phyloP scores from a whole-genome alignment of 1,139 yeast genomes.

The Protomyces inundatus region DNA sequence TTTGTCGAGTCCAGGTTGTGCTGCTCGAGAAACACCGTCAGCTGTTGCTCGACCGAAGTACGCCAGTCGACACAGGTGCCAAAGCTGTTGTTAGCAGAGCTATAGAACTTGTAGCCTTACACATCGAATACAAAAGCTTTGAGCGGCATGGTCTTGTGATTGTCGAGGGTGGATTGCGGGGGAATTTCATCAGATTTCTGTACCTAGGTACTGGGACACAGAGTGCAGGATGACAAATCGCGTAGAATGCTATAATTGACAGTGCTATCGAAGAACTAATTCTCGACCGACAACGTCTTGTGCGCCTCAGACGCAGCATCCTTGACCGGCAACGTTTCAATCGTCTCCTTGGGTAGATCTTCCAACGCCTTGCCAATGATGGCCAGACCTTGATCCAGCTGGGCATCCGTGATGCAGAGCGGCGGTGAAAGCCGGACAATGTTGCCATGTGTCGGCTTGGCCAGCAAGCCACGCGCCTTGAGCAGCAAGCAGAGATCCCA shows the following conservation, averaged over 20 bases:
- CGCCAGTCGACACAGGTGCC: constrained; percentile 34
- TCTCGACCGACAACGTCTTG: constrained; percentile 13
- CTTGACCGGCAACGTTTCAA: not conserved
- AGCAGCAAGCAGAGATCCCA: constrained; percentile 92
- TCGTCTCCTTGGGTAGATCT: constrained; percentile 51
- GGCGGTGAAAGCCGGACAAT: constrained; percentile 97
- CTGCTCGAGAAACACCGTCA: constrained; percentile 9
- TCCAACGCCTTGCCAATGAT: constrained; percentile 60
- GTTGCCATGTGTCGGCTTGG: constrained; percentile 95
- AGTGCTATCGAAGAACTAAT: not conserved
- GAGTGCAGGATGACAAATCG: too few species aligned
- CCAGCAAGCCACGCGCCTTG: constrained; percentile 84
- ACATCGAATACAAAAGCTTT: constrained; percentile 31
- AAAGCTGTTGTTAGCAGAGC: constrained; percentile 5
- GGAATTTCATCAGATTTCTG: not conserved
- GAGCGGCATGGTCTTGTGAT: constrained; percentile 5
- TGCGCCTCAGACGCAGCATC: constrained; percentile 16
- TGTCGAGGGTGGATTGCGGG: not conserved
- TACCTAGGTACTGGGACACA: too few species aligned
- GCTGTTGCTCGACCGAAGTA: constrained; percentile 24
- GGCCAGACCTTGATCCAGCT: constrained; percentile 72
- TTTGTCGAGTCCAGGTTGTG: not conserved
- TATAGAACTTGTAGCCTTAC: not conserved
- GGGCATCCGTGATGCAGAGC: constrained; percentile 81
- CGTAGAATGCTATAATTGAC: too few species aligned